Conservation (phyloP, 345 rosid genomes). For the Salix dunnii region DNA sequence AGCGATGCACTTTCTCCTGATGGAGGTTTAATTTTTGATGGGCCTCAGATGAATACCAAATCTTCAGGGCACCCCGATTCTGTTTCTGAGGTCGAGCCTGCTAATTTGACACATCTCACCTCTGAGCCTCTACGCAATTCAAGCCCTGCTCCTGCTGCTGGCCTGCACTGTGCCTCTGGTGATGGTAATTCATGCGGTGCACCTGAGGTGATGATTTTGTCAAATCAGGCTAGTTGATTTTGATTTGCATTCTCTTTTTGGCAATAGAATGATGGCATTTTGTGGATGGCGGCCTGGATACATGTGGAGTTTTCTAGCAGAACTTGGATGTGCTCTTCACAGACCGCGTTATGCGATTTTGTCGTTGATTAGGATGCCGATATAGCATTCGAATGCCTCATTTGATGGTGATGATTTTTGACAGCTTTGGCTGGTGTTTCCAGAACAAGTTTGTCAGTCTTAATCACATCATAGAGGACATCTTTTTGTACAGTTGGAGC, state of each 20-base stretch:
- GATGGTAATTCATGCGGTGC: conserved; percentile 20
- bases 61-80: conserved; percentile 1
- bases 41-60: background rate
- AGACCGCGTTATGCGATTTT: background rate
- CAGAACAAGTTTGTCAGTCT: background rate
- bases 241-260: background rate
- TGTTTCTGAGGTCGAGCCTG: conserved; percentile 3
- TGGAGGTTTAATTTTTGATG: conserved; percentile 3
- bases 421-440: background rate
- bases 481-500: conserved; percentile 13
- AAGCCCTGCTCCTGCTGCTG: conserved; percentile 17
- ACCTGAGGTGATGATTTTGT: conserved; percentile 26
- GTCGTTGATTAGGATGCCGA: conserved; percentile 4
- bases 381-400: background rate
- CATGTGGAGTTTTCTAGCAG: background rate
- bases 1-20: background rate
- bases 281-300: background rate
- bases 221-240: conserved; percentile 31
- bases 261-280: background rate
- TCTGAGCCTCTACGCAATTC: conserved; percentile 17
- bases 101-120: conserved; percentile 1
- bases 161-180: conserved; percentile 24
- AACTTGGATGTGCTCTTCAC: background rate
- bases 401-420: background rate
- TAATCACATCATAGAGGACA: background rate